phyloP scores from a whole-genome alignment of 2,329 filamentous ascomycete species.

The Claviceps purpurea region DNA sequence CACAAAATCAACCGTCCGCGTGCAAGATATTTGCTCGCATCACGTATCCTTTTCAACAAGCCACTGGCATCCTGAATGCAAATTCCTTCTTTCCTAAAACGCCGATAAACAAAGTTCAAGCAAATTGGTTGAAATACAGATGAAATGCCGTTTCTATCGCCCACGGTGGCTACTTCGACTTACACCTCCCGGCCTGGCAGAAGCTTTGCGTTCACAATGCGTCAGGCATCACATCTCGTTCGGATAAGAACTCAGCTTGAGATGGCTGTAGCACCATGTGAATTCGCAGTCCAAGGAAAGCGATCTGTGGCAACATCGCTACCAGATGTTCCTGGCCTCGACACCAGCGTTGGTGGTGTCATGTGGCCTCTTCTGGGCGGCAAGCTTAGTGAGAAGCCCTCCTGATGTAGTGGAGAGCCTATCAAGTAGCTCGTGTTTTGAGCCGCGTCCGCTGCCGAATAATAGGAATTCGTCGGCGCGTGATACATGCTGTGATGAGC shows the following conservation, averaged over 20 bases:
- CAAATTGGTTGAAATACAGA: neutral
- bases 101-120: constrained; percentile 1
- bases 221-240: neutral
- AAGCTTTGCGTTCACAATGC: neutral
- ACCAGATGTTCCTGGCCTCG: constrained; percentile 33
- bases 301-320: constrained; percentile 27
- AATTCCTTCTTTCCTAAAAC: neutral
- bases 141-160: neutral
- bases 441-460: constrained; percentile 9
- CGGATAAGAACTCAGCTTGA: constrained; percentile 16
- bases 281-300: constrained; percentile 34
- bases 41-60: neutral
- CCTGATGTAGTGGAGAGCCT: constrained; percentile 7
- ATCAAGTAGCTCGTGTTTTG: constrained; percentile 5
- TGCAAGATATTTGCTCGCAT: neutral
- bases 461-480: constrained; percentile 6
- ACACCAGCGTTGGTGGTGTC: constrained; percentile 31
- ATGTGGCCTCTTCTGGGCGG: constrained; percentile 16
- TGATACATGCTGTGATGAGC: constrained; percentile 29
- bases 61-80: neutral
- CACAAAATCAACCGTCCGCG: neutral
- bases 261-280: constrained; percentile 37
- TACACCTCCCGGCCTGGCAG: neutral
- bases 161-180: neutral
- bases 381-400: neutral